Evolutionary conservation across 805 yeast species (phyloP).

Genomic region (Yamadazyma sp.): DNA sequence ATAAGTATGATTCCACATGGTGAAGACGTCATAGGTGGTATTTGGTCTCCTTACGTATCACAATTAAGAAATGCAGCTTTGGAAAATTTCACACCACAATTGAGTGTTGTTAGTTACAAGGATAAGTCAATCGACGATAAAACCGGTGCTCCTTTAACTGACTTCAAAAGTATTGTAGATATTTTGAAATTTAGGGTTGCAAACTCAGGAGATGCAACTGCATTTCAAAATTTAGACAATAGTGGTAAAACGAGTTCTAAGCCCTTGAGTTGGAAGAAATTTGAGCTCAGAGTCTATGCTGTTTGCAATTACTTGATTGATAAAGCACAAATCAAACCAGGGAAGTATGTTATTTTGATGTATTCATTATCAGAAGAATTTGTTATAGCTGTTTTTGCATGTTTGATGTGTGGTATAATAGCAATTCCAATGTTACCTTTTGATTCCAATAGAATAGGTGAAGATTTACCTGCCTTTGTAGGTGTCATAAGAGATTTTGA

Average conservation of each 20-base stretch:
- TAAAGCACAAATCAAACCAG: constrained; percentile 61
- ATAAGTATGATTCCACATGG: constrained; percentile 69
- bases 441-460: constrained; percentile 62
- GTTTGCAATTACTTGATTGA: constrained; percentile 68
- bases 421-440: constrained; percentile 77
- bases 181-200: constrained; percentile 75
- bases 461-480: constrained; percentile 67
- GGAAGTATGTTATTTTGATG: constrained; percentile 75
- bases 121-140: constrained; percentile 75
- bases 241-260: constrained; percentile 33
- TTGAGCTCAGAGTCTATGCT: constrained; percentile 74
- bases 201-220: constrained; percentile 74
- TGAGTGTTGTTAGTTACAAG: constrained; percentile 77
- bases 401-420: constrained; percentile 74
- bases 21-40: constrained; percentile 73
- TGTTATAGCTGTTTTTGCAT: constrained; percentile 79
- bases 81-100: constrained; percentile 65
- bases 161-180: constrained; percentile 68
- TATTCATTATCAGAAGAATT: constrained; percentile 87
- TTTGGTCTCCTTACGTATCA: constrained; percentile 80
- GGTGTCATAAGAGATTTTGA: constrained; percentile 68
- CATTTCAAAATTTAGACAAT: constrained; percentile 50
- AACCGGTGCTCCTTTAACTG: constrained; percentile 69
- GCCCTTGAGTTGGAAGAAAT: constrained; percentile 67
- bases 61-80: constrained; percentile 59